Base-by-base conservation (phyloP, 768 basidiomycete genomes). In the Xerocomellus chrysenteron region DNA sequence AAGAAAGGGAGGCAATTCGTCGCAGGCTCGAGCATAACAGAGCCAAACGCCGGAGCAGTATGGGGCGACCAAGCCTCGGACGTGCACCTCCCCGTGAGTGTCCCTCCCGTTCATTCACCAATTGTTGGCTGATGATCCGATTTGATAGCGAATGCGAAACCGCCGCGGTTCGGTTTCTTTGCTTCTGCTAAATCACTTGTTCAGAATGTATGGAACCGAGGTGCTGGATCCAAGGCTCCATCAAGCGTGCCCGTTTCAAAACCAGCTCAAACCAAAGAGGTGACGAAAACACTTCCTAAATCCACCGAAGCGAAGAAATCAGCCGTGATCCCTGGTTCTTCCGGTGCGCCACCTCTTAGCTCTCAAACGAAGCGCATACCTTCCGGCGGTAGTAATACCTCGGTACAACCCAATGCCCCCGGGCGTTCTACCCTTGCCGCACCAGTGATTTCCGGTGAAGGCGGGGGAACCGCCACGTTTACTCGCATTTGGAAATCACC, bases 151-250 rank as follows among this genome's bases (percentile, higher is more conserved):
- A 77, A 76, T 66, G 50, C 62, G 19, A 73, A 72, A 55, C 63
- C 82, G 2, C 76, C 83, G 5, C 81, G 83, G 37, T 84, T 89
- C 55, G 90, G 87, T 2, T 89, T 92, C 74, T 69, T 92, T 7
- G 79, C 85, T 9, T 75, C 78, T 21, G 85, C 90, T 9, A 91
- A 89, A 68, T 81, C 82, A 1, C 73, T 91, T 4, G 88, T 91
- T 5, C 76, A 80, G 62, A 88, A 80, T 59, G 87, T 92, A 1
- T 91, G 88, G 88, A 84, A 83, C 62, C 77, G 86, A 60, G 82
- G 79, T 26, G 73, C 68, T 16, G 68, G 68, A 8, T 65, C 68
- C 17, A 75, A 67, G 48, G 49, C 65, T 11, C 30, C 59, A 11
- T 63, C 72, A 6, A 69, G 53, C 37, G 61, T 71, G 16, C 66